Conservation (phyloP, 2,329 filamentous ascomycete species). For the Nothopassalora personata region DNA sequence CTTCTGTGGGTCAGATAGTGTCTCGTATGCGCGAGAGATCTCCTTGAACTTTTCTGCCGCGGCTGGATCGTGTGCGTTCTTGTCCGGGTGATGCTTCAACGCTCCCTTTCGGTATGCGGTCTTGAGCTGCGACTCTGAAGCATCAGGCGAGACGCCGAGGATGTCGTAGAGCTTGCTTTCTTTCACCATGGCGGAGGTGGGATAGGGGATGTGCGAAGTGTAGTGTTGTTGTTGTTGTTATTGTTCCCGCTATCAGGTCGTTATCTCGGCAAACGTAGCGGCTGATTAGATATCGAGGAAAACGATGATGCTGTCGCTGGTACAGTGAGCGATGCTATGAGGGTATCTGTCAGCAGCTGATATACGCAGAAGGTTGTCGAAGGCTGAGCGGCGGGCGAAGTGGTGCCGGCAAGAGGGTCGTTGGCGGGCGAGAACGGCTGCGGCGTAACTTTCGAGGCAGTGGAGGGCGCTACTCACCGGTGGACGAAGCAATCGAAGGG, state of each 20-base stretch:
- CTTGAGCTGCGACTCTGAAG: slow-evolving; percentile 81
- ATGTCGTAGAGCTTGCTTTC: slow-evolving; percentile 75
- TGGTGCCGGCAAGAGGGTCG: not conserved
- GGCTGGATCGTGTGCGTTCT: slow-evolving; percentile 89
- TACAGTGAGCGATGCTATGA: not conserved
- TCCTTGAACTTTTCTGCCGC: slow-evolving; percentile 99
- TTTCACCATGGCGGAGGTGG: slow-evolving; percentile 60
- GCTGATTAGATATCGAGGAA: not conserved
- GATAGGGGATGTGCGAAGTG: not conserved
- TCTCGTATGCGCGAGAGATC: slow-evolving; percentile 92
- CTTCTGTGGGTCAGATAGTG: slow-evolving; percentile 88
- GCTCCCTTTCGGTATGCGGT: slow-evolving; percentile 82
- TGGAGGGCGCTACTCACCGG: not conserved
- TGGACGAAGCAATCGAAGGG: not conserved
- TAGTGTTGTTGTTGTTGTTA: not conserved
- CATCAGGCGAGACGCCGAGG: slow-evolving; percentile 71
- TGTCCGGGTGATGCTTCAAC: slow-evolving; percentile 85
- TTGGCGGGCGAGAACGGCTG: not conserved
- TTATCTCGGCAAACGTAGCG: slow-evolving; percentile 1
- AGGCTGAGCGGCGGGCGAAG: not conserved
- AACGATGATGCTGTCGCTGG: not conserved
- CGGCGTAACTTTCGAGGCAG: not conserved
- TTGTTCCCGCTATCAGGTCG: slow-evolving; percentile 10
- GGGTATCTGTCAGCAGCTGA: not conserved
- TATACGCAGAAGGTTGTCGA: not conserved